Evolutionary conservation across 306 rosid species (phyloP).

Genomic region (Benincasa hispida): DNA sequence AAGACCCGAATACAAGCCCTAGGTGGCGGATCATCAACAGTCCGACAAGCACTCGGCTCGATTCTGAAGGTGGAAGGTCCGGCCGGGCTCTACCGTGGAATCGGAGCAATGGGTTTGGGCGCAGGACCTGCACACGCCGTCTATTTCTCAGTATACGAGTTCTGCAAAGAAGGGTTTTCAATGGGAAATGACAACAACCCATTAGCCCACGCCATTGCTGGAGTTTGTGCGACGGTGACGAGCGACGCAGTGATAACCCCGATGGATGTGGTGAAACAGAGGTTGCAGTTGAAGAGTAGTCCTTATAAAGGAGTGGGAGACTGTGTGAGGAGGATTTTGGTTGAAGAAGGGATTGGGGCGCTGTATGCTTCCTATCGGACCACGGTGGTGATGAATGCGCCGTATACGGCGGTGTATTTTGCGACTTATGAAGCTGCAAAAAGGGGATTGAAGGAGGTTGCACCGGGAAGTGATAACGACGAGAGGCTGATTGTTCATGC

Average conservation of each 20-base stretch:
- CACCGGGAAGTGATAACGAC: slow-evolving; percentile 34
- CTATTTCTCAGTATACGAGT: slow-evolving; percentile 65
- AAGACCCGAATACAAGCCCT: slow-evolving; percentile 79
- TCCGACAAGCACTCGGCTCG: slow-evolving; percentile 51
- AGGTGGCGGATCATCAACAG: slow-evolving; percentile 38
- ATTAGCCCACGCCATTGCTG: slow-evolving; percentile 45
- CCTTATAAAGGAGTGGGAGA: slow-evolving; percentile 63
- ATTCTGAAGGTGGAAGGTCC: slow-evolving; percentile 63
- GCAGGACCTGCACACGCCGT: slow-evolving; percentile 95
- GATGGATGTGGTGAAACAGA: slow-evolving; percentile 90
- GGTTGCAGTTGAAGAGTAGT: slow-evolving; percentile 62
- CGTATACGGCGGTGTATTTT: slow-evolving; percentile 66
- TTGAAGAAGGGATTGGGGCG: slow-evolving; percentile 68
- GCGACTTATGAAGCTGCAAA: slow-evolving; percentile 59
- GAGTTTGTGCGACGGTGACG: slow-evolving; percentile 62
- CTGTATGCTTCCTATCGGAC: slow-evolving; percentile 73
- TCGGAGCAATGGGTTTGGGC: slow-evolving; percentile 82
- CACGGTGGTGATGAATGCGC: slow-evolving; percentile 79
- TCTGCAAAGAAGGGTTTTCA: slow-evolving; percentile 41
- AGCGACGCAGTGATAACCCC: slow-evolving; percentile 89
- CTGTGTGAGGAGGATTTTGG: slow-evolving; percentile 55
- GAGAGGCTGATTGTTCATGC: slow-evolving; percentile 58
- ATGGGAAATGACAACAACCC: slow-evolving; percentile 32
- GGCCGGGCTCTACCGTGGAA: slow-evolving; percentile 58
- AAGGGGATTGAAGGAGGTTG: slow-evolving; percentile 33